These are phyloP conservation scores for Vicia sativa DNA, from an alignment of 306 rosid genomes.

Conservation along the genomic window DNA sequence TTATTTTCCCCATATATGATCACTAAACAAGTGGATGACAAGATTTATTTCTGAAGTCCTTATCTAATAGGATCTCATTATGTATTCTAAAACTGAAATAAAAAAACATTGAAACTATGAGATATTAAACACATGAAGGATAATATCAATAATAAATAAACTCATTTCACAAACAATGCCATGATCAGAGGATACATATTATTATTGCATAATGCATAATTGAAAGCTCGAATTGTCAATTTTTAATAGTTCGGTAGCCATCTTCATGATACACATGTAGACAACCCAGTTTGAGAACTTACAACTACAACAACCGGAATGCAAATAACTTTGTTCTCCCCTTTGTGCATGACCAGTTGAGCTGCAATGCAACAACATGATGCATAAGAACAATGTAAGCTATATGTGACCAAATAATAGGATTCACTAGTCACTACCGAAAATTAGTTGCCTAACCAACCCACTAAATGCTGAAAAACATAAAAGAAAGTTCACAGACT, in stretches of 20 bases:
- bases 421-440: not conserved
- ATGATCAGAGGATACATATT: not conserved
- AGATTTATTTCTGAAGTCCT: too few species aligned
- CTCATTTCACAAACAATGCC: too few species aligned
- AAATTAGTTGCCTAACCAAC: not conserved
- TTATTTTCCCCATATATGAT: too few species aligned
- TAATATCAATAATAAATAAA: too few species aligned
- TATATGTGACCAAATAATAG: not conserved
- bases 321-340: constrained; percentile 70
- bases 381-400: constrained; percentile 13
- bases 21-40: too few species aligned
- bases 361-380: constrained; percentile 65
- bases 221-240: not conserved
- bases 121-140: too few species aligned
- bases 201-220: not conserved
- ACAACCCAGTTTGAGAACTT: constrained; percentile 44
- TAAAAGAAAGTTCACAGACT: not conserved
- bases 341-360: constrained; percentile 66
- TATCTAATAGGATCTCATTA: too few species aligned
- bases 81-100: too few species aligned
- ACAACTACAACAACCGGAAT: constrained; percentile 85
- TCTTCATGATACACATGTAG: not conserved
- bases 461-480: not conserved
- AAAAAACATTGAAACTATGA: too few species aligned
- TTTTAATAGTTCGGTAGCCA: constrained; percentile 6